phyloP scores from a whole-genome alignment of 2,329 filamentous ascomycete genomes.

The Botrytis fabae region DNA sequence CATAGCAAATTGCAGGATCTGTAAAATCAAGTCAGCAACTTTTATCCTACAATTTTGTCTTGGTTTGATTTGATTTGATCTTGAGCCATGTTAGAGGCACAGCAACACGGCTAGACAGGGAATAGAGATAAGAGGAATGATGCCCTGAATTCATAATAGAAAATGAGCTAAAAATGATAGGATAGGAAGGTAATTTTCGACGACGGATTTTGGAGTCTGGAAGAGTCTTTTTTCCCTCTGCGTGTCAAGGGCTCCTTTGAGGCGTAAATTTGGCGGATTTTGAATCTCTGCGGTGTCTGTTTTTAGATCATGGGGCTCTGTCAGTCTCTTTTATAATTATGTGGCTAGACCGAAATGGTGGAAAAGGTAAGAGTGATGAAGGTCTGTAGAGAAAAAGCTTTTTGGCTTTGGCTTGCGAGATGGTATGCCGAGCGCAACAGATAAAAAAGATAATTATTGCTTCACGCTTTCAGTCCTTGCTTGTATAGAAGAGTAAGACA shows the following conservation, averaged over 20 bases:
- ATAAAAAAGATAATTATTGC: not conserved
- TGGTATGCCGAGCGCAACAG: not conserved
- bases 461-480: no score
- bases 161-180: not conserved
- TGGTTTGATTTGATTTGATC: not conserved
- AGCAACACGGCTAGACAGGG: not conserved
- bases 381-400: not conserved
- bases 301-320: not conserved
- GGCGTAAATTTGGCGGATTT: no score
- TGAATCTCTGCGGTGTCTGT: not conserved
- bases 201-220: no score
- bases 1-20: not conserved
- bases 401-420: no score
- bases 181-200: not conserved
- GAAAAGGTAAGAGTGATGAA: not conserved
- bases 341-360: not conserved
- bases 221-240: not conserved
- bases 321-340: not conserved
- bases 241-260: not conserved
- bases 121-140: not conserved
- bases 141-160: not conserved
- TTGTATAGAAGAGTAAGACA: not conserved
- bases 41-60: not conserved
- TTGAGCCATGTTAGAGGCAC: not conserved
- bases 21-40: not conserved